phyloP scores from a whole-genome alignment of 2,329 filamentous ascomycete genomes.

The Fusarium irregulare region DNA sequence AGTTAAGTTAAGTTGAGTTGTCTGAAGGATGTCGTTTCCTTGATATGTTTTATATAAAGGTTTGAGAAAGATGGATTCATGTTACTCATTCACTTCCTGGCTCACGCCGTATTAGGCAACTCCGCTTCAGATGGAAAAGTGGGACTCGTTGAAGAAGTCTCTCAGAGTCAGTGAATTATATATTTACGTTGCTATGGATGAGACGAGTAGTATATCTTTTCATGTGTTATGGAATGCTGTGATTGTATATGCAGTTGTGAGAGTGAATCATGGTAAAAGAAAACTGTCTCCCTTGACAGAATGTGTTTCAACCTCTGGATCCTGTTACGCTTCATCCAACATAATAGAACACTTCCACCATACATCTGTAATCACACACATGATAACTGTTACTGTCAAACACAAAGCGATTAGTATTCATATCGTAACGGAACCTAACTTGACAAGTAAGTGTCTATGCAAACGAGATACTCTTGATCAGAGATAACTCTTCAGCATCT shows the following conservation, averaged over 20 bases:
- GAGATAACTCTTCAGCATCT: neutral
- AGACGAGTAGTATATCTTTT: neutral
- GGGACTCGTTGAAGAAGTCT: conserved; percentile 1
- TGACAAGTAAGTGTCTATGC: neutral
- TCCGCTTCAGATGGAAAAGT: conserved; percentile 40
- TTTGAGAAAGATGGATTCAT: conserved; percentile 8
- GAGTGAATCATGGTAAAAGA: neutral
- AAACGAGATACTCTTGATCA: neutral
- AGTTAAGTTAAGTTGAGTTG: too few relatives aligned
- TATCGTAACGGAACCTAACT: neutral
- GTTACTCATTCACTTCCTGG: conserved; percentile 9
- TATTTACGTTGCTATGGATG: neutral
- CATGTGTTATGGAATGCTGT: neutral
- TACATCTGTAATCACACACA: neutral
- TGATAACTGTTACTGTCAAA: neutral
- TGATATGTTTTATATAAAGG: neutral
- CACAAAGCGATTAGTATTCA: neutral
- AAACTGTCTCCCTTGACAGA: neutral
- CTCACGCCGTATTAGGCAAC: conserved; percentile 39
- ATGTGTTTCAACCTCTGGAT: neutral
- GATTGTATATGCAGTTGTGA: neutral
- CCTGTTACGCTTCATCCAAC: neutral
- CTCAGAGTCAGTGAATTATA: neutral
- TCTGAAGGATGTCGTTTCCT: neutral
- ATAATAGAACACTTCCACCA: neutral